Conservation (phyloP, 495 filamentous ascomycete genomes). For the Tuber melanosporum region DNA sequence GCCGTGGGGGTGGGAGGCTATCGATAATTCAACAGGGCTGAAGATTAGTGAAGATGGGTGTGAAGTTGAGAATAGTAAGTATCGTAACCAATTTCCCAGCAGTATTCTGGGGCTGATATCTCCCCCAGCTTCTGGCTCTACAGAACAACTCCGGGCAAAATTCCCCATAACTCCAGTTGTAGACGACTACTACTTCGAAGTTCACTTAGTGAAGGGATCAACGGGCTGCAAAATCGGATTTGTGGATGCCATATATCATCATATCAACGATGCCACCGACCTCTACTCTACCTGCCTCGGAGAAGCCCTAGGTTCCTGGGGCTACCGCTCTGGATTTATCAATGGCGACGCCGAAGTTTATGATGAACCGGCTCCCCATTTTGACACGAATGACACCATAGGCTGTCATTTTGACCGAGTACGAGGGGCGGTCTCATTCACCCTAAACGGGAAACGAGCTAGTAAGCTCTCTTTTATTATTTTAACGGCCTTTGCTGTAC, state of each 20-base stretch:
- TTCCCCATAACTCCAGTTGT: not conserved
- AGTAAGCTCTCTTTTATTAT: slow-evolving; percentile 6
- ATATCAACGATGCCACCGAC: not conserved
- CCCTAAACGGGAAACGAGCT: slow-evolving; percentile 7
- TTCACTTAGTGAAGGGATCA: slow-evolving; percentile 4
- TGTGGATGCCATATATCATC: not conserved
- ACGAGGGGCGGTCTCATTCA: slow-evolving; percentile 12
- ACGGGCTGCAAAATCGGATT: slow-evolving; percentile 5
- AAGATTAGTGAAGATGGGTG: slow-evolving; percentile 11
- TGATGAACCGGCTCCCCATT: not conserved
- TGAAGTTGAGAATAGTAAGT: slow-evolving; percentile 13
- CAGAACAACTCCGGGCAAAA: not conserved
- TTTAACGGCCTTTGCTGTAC: not conserved
- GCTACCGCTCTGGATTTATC: not conserved
- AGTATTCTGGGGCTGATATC: not conserved
- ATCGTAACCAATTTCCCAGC: not conserved
- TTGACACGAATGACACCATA: not conserved
- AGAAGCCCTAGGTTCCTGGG: not conserved
- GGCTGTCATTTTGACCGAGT: slow-evolving; percentile 15
- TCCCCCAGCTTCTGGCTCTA: not conserved
- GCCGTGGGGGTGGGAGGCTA: slow-evolving; percentile 2
- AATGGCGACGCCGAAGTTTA: not conserved
- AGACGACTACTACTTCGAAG: slow-evolving; percentile 8
- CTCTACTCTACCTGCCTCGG: not conserved
- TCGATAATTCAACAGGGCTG: not conserved